Evolutionary conservation across 1,139 yeast species (phyloP).

Genomic region (Candida mesenterica): DNA sequence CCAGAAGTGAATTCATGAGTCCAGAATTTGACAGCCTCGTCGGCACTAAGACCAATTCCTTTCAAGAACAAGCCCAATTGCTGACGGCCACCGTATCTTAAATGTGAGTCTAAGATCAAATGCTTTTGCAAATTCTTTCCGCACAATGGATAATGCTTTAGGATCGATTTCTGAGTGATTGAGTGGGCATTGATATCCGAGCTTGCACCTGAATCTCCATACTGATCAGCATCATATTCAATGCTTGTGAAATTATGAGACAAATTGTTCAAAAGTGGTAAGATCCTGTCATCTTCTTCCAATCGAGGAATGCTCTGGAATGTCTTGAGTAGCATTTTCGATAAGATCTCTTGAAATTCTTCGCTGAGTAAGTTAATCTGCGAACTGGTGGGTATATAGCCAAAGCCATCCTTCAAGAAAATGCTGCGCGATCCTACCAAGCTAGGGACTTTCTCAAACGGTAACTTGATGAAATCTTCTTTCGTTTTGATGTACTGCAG

Average conservation of each 20-base stretch:
- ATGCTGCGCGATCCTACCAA: slow-evolving; percentile 71
- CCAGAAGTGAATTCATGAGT: slow-evolving; percentile 62
- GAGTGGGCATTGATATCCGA: slow-evolving; percentile 63
- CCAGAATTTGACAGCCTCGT: slow-evolving; percentile 90
- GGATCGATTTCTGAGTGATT: slow-evolving; percentile 54
- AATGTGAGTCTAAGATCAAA: slow-evolving; percentile 61
- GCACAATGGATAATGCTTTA: slow-evolving; percentile 80
- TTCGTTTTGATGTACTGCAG: slow-evolving; percentile 40
- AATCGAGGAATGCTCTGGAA: slow-evolving; percentile 78
- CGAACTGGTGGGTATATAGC: slow-evolving; percentile 80
- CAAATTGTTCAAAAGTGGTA: slow-evolving; percentile 79
- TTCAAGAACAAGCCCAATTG: slow-evolving; percentile 83
- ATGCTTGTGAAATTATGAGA: slow-evolving; percentile 68
- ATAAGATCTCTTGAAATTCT: slow-evolving; percentile 62
- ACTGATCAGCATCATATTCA: slow-evolving; percentile 44
- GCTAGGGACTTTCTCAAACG: slow-evolving; percentile 81
- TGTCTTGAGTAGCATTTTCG: slow-evolving; percentile 57
- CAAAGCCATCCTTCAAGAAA: slow-evolving; percentile 64
- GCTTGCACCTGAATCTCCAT: slow-evolving; percentile 31
- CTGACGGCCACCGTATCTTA: slow-evolving; percentile 79
- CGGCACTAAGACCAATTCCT: slow-evolving; percentile 83
- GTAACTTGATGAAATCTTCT: slow-evolving; percentile 75
- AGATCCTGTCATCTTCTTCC: slow-evolving; percentile 87
- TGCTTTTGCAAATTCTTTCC: slow-evolving; percentile 67
- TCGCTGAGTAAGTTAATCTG: slow-evolving; percentile 67